phyloP scores from a whole-genome alignment of 768 basidiomycete genomes.

The Lentinula boryana region DNA sequence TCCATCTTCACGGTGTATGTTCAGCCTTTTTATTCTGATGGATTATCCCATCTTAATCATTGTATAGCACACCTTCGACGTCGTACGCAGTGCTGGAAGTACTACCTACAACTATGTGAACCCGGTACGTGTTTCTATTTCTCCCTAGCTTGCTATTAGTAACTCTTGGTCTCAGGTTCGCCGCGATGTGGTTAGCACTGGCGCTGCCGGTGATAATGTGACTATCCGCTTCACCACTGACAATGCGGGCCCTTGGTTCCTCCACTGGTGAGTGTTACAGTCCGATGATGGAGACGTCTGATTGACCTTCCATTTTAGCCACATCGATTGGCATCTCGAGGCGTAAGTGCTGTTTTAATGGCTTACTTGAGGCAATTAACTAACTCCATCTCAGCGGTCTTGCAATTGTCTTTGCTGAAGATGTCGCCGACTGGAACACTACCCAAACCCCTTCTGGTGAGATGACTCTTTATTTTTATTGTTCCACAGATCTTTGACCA shows the following conservation, averaged over 20 bases:
- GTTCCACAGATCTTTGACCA: background rate
- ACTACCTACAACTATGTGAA: constrained; percentile 37
- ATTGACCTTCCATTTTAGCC: constrained; percentile 19
- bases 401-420: constrained; percentile 22
- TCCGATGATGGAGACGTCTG: background rate
- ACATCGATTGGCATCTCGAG: constrained; percentile 50
- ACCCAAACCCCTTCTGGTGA: constrained; percentile 9
- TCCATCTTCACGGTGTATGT: constrained; percentile 4
- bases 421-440: constrained; percentile 5
- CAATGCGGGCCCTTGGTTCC: constrained; percentile 30
- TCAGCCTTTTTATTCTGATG: background rate
- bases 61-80: constrained; percentile 32
- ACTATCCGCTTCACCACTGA: constrained; percentile 45
- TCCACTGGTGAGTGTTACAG: constrained; percentile 3
- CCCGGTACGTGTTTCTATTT: constrained; percentile 21
- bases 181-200: constrained; percentile 42
- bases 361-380: background rate
- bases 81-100: constrained; percentile 35
- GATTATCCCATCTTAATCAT: background rate
- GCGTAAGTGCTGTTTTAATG: constrained; percentile 18
- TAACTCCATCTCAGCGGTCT: constrained; percentile 13
- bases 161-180: constrained; percentile 3
- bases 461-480: background rate
- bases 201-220: constrained; percentile 23
- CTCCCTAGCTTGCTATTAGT: background rate